Evolutionary conservation across 2,329 filamentous ascomycete genomes (phyloP).

Genomic region (Alternaria conjuncta): DNA sequence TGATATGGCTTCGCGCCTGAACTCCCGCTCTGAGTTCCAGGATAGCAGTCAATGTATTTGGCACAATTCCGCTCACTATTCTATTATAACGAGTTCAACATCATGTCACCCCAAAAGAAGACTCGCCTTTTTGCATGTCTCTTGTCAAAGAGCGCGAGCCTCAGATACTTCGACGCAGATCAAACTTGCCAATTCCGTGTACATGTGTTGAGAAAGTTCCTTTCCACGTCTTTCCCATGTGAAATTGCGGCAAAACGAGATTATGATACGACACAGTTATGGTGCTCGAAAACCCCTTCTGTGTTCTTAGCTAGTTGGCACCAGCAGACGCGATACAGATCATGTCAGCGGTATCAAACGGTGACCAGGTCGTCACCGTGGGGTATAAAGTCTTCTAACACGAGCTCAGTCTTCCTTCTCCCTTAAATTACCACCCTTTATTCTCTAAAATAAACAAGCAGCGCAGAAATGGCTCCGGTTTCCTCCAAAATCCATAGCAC

Average conservation of each 20-base stretch:
- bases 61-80: not conserved
- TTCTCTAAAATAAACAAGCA: too few species aligned
- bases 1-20: not conserved
- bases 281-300: too few species aligned
- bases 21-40: not conserved
- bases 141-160: not conserved
- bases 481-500: not conserved
- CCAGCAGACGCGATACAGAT: fast-evolving
- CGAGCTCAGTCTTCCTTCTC: too few species aligned
- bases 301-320: too few species aligned
- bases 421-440: too few species aligned
- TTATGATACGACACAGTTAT: fast-evolving
- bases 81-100: not conserved
- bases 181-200: not conserved
- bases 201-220: not conserved
- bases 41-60: not conserved
- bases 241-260: not conserved
- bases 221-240: not conserved
- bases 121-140: fast-evolving
- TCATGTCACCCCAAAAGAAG: fast-evolving
- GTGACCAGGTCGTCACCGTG: too few species aligned
- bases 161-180: not conserved
- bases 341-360: not conserved
- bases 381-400: too few species aligned
- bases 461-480: fast-evolving